Evolutionary conservation across 352 stramenopile species (phyloP).

Genomic region (Globisporangium orthogonon): DNA sequence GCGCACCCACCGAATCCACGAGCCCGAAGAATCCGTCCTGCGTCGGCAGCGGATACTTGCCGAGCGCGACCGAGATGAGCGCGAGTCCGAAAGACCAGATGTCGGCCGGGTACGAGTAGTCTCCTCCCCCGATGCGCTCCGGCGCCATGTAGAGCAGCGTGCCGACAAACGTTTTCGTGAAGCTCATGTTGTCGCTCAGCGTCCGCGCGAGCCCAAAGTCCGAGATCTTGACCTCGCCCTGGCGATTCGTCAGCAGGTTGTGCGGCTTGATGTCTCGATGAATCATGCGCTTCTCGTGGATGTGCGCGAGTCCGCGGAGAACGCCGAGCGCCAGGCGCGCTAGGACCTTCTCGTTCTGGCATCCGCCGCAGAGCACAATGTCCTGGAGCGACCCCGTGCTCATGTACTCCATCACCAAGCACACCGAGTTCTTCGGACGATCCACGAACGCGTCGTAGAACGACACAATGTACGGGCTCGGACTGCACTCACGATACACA

Average conservation of each 20-base stretch:
- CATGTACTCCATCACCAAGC: constrained; percentile 93
- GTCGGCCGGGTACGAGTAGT: constrained; percentile 88
- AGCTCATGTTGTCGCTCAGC: constrained; percentile 62
- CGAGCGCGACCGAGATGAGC: constrained; percentile 72
- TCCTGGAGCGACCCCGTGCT: constrained; percentile 88
- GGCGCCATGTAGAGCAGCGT: constrained; percentile 94
- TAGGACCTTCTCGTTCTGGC: constrained; percentile 79
- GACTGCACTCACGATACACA: constrained; percentile 18
- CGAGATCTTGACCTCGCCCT: constrained; percentile 86
- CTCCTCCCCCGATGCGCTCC: constrained; percentile 88
- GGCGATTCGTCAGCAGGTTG: constrained; percentile 85
- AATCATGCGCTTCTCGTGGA: constrained; percentile 86
- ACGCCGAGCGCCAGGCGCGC: constrained; percentile 65
- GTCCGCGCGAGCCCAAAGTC: constrained; percentile 83
- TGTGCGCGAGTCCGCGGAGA: constrained; percentile 75
- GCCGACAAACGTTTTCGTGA: constrained; percentile 90
- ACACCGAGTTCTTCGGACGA: constrained; percentile 83
- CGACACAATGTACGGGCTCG: constrained; percentile 87
- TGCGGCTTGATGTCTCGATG: constrained; percentile 92
- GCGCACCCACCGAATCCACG: constrained; percentile 57
- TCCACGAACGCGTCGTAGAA: constrained; percentile 93
- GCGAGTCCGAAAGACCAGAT: constrained; percentile 83
- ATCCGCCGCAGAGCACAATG: constrained; percentile 78
- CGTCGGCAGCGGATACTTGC: constrained; percentile 78
- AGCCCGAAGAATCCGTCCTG: constrained; percentile 87